These are phyloP conservation scores for Tremellales sp. DNA, from an alignment of 1,284 basidiomycete species.

Conservation along the genomic window DNA sequence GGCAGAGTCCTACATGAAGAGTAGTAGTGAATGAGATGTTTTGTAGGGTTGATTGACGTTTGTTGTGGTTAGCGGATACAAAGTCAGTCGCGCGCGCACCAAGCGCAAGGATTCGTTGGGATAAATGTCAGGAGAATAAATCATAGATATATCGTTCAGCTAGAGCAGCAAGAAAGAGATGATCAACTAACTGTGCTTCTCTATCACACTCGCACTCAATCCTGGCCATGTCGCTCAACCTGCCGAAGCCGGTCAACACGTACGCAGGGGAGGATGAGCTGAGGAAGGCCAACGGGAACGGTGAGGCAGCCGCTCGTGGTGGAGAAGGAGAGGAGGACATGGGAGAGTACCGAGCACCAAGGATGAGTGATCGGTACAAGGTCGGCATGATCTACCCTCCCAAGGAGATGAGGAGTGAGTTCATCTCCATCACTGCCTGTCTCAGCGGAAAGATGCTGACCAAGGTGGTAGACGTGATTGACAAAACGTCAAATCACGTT, in stretches of 20 bases:
- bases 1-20: too few species aligned
- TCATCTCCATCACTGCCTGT: background rate
- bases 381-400: constrained; percentile 86
- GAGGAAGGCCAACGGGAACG: constrained; percentile 20
- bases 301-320: constrained; percentile 17
- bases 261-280: constrained; percentile 45
- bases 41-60: too few species aligned
- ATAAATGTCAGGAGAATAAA: too few species aligned
- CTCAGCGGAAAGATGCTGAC: constrained; percentile 7
- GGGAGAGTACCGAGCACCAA: constrained; percentile 41
- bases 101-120: too few species aligned
- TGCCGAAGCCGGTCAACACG: constrained; percentile 46
- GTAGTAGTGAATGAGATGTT: too few species aligned
- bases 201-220: background rate
- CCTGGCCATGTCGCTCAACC: constrained; percentile 27
- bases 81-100: too few species aligned
- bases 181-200: too few species aligned
- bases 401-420: constrained; percentile 83
- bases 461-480: constrained; percentile 78
- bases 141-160: too few species aligned
- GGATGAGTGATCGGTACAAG: constrained; percentile 59
- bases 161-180: too few species aligned
- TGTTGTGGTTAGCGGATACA: too few species aligned
- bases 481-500: constrained; percentile 91
- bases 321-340: constrained; percentile 22